Evolutionary conservation across 1,139 yeast species (phyloP), one percentile per base, ranked within the genome.

Genomic region (Saccharomycopsis crataegensis): DNA sequence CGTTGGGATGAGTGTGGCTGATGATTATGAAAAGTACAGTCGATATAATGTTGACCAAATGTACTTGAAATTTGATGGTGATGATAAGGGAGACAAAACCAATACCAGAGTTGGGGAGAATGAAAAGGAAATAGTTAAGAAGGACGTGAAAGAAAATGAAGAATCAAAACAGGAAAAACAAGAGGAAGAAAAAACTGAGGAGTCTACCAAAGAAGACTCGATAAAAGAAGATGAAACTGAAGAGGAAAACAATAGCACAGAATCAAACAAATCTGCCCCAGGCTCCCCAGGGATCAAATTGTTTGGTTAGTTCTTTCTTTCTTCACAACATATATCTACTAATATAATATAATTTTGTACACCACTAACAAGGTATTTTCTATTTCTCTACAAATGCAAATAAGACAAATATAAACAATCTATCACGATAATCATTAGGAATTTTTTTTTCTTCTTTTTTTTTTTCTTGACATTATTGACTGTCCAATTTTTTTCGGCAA

Each of bases 1-100:
- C 62, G 77, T 87, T 48, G 96, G 96, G 3, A 82, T 86, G 80
- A 78, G 90, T 64, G 91, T 89, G 16, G 90, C 86, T 6, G 77
- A 79, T 50, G 77, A 79, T 58, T 88, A 79, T 64, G 82, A 82
- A 47, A 68, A 73, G 60, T 74, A 71, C 60, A 79, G 73, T 59
- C 79, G 72, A 63, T 82, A 70, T 63, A 82, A 82, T 62, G 69
- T 82, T 58, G 86, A 82, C 60, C 85, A 79, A 65, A 78, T 82
- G 22, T 82, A 71, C 61, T 86, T 80, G 54, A 75, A 76, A 46
- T 16, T 43, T 28, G 16, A 43, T 3, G 2, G 48, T 11, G 40
- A 12, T 33, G 40, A 16, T 9, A 28, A 8, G 3, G 40, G 12
- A 9, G 8, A 16, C 6, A 12, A 2, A 45, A 12, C 8, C 36